A percentile compares a stretch with the other conserved stretches of the same genome.
These are phyloP conservation scores for Geum urbanum DNA, from an alignment of 306 rosid genomes.

Conservation along the genomic window DNA sequence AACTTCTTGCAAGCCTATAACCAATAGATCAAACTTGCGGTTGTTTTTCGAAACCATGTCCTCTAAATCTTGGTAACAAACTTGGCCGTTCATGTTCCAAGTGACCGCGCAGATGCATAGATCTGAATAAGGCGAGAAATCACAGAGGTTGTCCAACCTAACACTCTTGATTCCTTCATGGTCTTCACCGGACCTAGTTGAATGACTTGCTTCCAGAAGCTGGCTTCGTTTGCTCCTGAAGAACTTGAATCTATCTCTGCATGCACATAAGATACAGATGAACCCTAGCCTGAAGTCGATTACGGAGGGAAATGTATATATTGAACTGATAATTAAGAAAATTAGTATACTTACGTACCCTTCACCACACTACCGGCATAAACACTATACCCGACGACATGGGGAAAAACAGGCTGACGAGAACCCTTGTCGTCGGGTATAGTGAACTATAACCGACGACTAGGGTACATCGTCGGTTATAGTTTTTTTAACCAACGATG, in stretches of 20 bases:
- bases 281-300: neutral
- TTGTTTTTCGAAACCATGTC: constrained; percentile 41
- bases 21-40: constrained; percentile 57
- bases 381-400: too few species aligned
- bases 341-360: constrained; percentile 22
- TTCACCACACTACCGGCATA: constrained; percentile 23
- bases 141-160: constrained; percentile 32
- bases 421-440: too few species aligned
- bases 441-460: too few species aligned
- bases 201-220: neutral
- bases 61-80: constrained; percentile 46
- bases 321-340: neutral
- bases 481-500: too few species aligned
- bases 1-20: constrained; percentile 73
- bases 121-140: constrained; percentile 40
- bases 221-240: constrained; percentile 22
- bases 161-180: constrained; percentile 55
- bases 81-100: constrained; percentile 86
- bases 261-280: neutral
- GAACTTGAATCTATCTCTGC: constrained; percentile 24
- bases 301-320: neutral
- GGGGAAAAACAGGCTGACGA: too few species aligned
- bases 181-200: neutral
- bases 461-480: too few species aligned
- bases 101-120: constrained; percentile 53